A percentile compares a stretch with the other conserved stretches of the same genome.
Evolutionary conservation across 345 rosid genomes (phyloP).

Genomic region (Limnanthes douglasii): DNA sequence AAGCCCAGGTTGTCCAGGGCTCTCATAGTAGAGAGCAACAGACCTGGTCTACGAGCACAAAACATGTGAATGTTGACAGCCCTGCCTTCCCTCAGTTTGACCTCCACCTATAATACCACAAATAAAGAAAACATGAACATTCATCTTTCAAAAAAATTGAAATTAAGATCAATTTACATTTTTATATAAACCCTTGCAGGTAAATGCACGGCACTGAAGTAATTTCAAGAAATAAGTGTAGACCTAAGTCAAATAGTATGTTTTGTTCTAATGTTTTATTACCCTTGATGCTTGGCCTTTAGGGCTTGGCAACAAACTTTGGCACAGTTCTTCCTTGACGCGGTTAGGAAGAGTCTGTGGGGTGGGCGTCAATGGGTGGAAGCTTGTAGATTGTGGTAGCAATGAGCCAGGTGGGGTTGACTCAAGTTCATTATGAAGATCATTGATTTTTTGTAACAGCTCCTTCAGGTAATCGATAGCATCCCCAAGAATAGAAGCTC

Average conservation of each 20-base stretch:
- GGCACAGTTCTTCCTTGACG: constrained; percentile 69
- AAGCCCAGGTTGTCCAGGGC: constrained; percentile 87
- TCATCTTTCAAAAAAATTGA: neutral
- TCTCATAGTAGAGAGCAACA: constrained; percentile 79
- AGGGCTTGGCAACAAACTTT: constrained; percentile 53
- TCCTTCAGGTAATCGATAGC: constrained; percentile 94
- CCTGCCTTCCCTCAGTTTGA: constrained; percentile 84
- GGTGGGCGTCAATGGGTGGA: constrained; percentile 83
- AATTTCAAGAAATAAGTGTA: neutral
- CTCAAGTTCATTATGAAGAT: constrained; percentile 82
- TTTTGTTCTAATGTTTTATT: constrained; percentile 8
- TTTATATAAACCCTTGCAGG: no score
- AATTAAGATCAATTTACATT: neutral
- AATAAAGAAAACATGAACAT: neutral
- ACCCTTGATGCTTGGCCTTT: constrained; percentile 84
- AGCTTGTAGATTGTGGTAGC: constrained; percentile 44
- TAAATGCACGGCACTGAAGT: no score
- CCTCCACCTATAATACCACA: constrained; percentile 78
- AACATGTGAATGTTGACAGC: constrained; percentile 98
- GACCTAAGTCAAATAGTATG: no score
- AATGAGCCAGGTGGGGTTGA: constrained; percentile 51
- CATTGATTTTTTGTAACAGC: constrained; percentile 84
- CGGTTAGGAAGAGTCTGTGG: constrained; percentile 61
- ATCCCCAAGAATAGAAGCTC: constrained; percentile 96
- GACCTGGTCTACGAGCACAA: constrained; percentile 84